phyloP scores from a whole-genome alignment of 352 stramenopile species.

The Aphanomyces cochlioides region DNA sequence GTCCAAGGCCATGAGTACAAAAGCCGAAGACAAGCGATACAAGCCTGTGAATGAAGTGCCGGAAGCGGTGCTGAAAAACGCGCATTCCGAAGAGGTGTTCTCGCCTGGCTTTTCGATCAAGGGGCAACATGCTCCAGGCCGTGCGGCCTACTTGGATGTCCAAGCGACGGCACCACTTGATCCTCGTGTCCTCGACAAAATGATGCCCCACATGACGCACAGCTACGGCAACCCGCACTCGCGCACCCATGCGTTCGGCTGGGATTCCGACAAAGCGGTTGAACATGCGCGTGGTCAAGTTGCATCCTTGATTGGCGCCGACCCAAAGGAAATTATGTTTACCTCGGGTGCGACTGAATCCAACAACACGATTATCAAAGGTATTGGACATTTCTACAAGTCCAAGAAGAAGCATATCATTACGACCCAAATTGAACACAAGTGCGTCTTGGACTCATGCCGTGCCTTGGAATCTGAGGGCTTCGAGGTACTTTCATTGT shows the following conservation, averaged over 20 bases:
- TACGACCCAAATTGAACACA: conserved; percentile 97
- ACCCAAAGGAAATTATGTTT: conserved; percentile 99
- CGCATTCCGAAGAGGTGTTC: conserved; percentile 69
- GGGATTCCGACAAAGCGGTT: conserved; percentile 95
- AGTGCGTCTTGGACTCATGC: conserved; percentile 98
- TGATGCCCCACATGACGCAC: conserved; percentile 97
- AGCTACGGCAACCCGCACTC: conserved; percentile 98
- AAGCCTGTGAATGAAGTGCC: conserved; percentile 73
- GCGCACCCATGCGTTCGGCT: conserved; percentile 97
- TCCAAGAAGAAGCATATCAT: conserved; percentile 98
- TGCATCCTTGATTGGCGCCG: conserved; percentile 91
- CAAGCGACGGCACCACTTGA: conserved; percentile 98
- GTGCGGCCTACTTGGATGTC: conserved; percentile 93
- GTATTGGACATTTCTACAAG: conserved; percentile 93
- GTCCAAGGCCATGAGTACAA: background rate
- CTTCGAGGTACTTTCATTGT: conserved; percentile 78
- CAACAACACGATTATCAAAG: conserved; percentile 99
- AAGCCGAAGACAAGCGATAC: conserved; percentile 72
- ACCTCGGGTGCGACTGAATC: conserved; percentile 98
- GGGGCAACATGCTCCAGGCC: conserved; percentile 52
- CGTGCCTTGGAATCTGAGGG: conserved; percentile 95
- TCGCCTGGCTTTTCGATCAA: conserved; percentile 78
- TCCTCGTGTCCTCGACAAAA: conserved; percentile 97
- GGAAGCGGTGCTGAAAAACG: conserved; percentile 78
- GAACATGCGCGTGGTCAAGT: conserved; percentile 88